Evolutionary conservation across 352 stramenopile species (phyloP).

Genomic region (Phytophthora podocarpi): DNA sequence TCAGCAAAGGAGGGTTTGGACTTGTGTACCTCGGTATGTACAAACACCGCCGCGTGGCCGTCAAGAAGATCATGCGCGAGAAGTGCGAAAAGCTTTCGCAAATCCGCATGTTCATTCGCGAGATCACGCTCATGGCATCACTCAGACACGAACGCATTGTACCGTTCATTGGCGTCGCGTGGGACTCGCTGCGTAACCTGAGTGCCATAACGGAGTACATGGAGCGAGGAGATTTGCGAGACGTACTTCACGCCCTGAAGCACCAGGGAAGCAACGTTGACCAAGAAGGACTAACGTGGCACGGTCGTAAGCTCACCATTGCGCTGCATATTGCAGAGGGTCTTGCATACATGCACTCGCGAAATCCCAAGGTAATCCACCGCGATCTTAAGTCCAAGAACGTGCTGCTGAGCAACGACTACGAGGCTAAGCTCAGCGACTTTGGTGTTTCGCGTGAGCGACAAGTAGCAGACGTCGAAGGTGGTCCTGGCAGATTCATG

Average conservation of each 20-base stretch:
- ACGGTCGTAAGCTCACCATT: conserved; percentile 57
- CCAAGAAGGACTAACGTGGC: conserved; percentile 49
- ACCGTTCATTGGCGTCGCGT: conserved; percentile 71
- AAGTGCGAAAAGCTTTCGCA: conserved; percentile 38
- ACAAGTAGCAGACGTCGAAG: conserved; percentile 10
- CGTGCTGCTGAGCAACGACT: conserved; percentile 60
- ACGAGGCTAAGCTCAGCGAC: conserved; percentile 77
- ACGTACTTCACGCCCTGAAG: conserved; percentile 56
- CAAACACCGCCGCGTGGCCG: conserved; percentile 39
- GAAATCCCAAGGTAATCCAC: conserved; percentile 72
- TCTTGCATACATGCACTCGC: conserved; percentile 72
- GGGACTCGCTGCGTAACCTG: conserved; percentile 61
- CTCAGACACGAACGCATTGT: conserved; percentile 72
- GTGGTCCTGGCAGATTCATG: conserved; percentile 51
- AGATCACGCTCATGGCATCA: conserved; percentile 71
- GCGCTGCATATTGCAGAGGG: conserved; percentile 68
- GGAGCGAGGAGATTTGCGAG: conserved; percentile 69
- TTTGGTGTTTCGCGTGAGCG: conserved; percentile 72
- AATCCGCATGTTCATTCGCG: conserved; percentile 46
- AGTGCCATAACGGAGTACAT: conserved; percentile 76
- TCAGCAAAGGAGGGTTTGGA: conserved; percentile 52
- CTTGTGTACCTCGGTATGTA: conserved; percentile 47
- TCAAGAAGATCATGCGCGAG: conserved; percentile 51
- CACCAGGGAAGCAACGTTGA: conserved; percentile 26
- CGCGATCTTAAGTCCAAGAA: conserved; percentile 86